Percentiles rank a stretch among this genome's conserved stretches.
Conservation (phyloP, 352 stramenopile genomes). For the Paralagenidium karlingii region DNA sequence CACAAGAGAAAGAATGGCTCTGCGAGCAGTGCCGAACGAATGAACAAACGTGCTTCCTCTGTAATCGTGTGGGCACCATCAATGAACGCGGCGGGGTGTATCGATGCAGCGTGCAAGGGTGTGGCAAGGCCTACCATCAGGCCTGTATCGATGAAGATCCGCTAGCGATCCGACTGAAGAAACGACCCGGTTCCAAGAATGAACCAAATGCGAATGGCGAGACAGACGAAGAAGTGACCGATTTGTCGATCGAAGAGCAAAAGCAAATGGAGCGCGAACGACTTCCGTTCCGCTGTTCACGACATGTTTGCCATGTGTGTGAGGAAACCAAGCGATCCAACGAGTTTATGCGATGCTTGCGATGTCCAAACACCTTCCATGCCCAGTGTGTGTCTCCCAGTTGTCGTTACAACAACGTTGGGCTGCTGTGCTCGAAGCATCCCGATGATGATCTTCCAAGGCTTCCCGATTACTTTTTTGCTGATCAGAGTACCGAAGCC, state of each 20-base stretch:
- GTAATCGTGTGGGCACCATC: constrained; percentile 80
- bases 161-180: constrained; percentile 41
- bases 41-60: constrained; percentile 83
- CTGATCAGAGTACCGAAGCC: constrained; percentile 40
- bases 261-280: constrained; percentile 57
- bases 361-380: constrained; percentile 89
- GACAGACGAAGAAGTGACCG: constrained; percentile 4
- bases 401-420: constrained; percentile 87
- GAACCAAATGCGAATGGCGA: constrained; percentile 13
- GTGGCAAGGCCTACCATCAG: constrained; percentile 82
- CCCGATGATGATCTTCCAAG: constrained; percentile 51
- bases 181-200: constrained; percentile 17
- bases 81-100: constrained; percentile 77
- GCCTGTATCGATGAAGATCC: constrained; percentile 65
- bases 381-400: constrained; percentile 86
- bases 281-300: constrained; percentile 76
- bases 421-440: constrained; percentile 86
- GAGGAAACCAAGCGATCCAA: constrained; percentile 58
- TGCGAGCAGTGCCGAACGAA: constrained; percentile 85
- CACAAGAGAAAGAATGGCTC: constrained; percentile 73
- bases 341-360: constrained; percentile 84
- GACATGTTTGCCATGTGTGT: constrained; percentile 71
- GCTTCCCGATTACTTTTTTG: constrained; percentile 62
- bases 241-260: constrained; percentile 8
- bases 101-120: constrained; percentile 40